Evolutionary conservation across 2,329 filamentous ascomycete genomes (phyloP), one percentile per base, ranked within the genome.

Genomic region (Aspergillus caelatus): DNA sequence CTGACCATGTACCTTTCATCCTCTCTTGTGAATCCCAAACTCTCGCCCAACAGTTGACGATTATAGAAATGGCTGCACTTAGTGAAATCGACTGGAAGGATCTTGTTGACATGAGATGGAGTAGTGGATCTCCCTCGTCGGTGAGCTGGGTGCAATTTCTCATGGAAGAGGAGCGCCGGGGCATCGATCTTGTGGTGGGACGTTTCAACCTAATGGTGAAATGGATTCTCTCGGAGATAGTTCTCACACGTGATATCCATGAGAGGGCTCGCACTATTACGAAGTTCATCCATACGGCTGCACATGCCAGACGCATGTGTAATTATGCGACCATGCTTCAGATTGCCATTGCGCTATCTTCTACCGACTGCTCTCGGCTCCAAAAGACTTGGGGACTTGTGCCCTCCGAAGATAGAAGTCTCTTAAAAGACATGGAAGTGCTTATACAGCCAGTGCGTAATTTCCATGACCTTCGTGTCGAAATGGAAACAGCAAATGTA

Each of bases 251-350:
- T 39, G 80, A 83, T 57, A 79, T 85, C 8, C 78, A 85, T 30
- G 87, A 89, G 70, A 82, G 88, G 63, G 87, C 84, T n/a, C 79
- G 81, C 30, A 85, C 85, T 53, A 85, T 90, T 62, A 81, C 84
- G 59, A 89, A 90, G 69, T 88, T 82, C 72, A 89, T 89, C 62
- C 87, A 88, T 70, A 85, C 89, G 36, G 88, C 88, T 11, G 81
- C 81, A 6, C 84, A 88, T 74, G 83, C 85, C 11, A 82, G 86
- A 48, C 81, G 82, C 58, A 78, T 88, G 36, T 85, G 85, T 68
- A 90, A 90, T 72, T 90, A 88, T 71, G 87, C 88, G 16, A 89
- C 87, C 1, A 87, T 88, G 83, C 84, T 89, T 54, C 88, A 90
- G 70, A 84, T 90, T 61, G 85, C 85, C 1, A 86, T 89, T 63